A percentile compares a stretch with the other conserved stretches of the same genome.
These are phyloP conservation scores for Cladosporium colombiae DNA, from an alignment of 2,329 filamentous ascomycete species.

Conservation along the genomic window DNA sequence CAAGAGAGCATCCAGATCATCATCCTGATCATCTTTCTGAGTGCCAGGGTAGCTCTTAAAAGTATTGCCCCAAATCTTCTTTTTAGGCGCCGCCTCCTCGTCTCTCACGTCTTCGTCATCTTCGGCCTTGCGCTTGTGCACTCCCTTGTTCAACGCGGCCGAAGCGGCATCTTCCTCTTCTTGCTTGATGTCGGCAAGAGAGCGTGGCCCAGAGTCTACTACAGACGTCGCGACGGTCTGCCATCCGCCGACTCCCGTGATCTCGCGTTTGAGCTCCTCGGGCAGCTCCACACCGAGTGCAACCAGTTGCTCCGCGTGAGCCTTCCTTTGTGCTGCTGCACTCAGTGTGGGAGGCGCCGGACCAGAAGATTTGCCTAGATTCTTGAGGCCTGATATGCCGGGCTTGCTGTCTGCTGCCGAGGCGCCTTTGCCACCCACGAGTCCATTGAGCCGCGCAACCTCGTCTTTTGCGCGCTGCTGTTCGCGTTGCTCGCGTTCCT, in stretches of 20 bases:
- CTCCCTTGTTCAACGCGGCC: slow-evolving; percentile 44
- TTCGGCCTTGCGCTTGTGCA: slow-evolving; percentile 63
- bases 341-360: slow-evolving; percentile 43
- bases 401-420: slow-evolving; percentile 35
- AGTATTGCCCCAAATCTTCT: slow-evolving; percentile 48
- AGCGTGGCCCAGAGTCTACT: slow-evolving; percentile 30
- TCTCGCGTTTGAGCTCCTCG: slow-evolving; percentile 71
- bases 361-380: slow-evolving; percentile 26
- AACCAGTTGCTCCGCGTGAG: slow-evolving; percentile 83
- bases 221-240: slow-evolving; percentile 61
- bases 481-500: slow-evolving; percentile 78
- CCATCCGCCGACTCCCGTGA: slow-evolving; percentile 92
- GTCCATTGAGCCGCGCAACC: slow-evolving; percentile 79
- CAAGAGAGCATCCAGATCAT: slow-evolving; percentile 64
- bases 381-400: slow-evolving; percentile 27
- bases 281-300: slow-evolving; percentile 85
- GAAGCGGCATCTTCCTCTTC: slow-evolving; percentile 41
- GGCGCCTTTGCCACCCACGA: slow-evolving; percentile 56
- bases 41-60: slow-evolving; percentile 48
- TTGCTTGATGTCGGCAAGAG: slow-evolving; percentile 50
- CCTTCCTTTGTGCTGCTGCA: slow-evolving; percentile 69
- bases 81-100: slow-evolving; percentile 39
- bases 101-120: slow-evolving; percentile 63
- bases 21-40: slow-evolving; percentile 51
- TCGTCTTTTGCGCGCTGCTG: slow-evolving; percentile 81